Percentiles rank a stretch among this genome's conserved stretches.
Conservation (phyloP, 2,329 filamentous ascomycete genomes). For the Colletotrichum coccodes region DNA sequence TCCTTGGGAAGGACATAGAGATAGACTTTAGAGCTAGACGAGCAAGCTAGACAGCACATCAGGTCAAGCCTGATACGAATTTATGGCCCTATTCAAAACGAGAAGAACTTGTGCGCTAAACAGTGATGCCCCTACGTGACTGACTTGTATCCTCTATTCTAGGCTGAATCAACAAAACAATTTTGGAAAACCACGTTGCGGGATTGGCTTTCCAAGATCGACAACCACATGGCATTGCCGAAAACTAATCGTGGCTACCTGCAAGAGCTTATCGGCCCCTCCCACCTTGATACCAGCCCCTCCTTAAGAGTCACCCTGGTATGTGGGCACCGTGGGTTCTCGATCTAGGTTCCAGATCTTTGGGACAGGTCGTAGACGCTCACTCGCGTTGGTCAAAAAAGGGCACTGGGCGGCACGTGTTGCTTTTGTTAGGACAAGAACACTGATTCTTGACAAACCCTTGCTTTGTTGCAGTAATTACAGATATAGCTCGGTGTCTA, state of each 20-base stretch:
- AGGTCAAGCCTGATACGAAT: slow-evolving; percentile 28
- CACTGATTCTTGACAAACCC: too few species aligned
- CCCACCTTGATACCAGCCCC: neutral
- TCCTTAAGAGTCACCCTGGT: neutral
- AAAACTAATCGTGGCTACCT: neutral
- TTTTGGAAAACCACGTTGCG: too few species aligned
- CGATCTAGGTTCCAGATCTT: neutral
- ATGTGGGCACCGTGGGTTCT: neutral
- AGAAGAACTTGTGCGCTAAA: too few species aligned
- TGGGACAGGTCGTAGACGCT: neutral
- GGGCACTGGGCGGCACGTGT: neutral
- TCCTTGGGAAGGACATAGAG: slow-evolving; percentile 1
- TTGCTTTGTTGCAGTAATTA: neutral
- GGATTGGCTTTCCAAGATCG: too few species aligned
- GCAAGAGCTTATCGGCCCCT: neutral
- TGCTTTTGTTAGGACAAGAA: neutral
- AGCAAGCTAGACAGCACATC: slow-evolving; percentile 18
- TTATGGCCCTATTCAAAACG: too few species aligned
- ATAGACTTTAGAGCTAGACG: slow-evolving; percentile 13
- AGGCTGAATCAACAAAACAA: too few species aligned
- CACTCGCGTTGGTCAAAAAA: neutral
- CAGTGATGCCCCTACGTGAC: too few species aligned
- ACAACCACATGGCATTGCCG: neutral
- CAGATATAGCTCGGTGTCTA: neutral
- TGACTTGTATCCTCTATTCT: too few species aligned